Base-by-base conservation (phyloP, 495 filamentous ascomycete species). In the Tuber umbilicatum region DNA sequence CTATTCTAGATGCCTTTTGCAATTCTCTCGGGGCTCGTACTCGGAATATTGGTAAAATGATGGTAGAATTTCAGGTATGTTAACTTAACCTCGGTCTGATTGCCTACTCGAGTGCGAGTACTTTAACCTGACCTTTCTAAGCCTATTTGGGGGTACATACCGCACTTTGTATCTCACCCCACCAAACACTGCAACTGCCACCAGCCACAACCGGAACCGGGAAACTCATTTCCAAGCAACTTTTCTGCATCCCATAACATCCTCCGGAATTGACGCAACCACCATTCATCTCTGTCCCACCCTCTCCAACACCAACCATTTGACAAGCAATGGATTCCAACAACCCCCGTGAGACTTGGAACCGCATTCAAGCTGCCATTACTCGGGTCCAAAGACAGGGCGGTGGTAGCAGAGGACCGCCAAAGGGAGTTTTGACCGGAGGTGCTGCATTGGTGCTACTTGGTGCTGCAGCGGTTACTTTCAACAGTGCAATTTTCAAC, bases 401-500 rank as follows among this genome's bases (percentile, higher is more conserved):
- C 42, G 80, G 82, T 41, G 80, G 83, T 64, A 81, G 83, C 68
- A 82, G 84, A 68, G 83, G 85, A 70, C 74, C 83, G 83, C 77
- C 81, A 83, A 76, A 82, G 73, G 81, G 81, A 72, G 40, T 78
- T 67, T 86, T 89, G 74, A 87, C 88, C 70, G 86, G 86, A 75
- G 86, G 86, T 74, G 86, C 84, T 67, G 86, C 89, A 70, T 74
- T 92, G 41, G 10, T 90, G 17, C 73, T 91, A 38, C 82, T 97
- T 35, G 91, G 88, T 77, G 88, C 91, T 78, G 92, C 89, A 64
- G 84, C 84, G 70, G 84, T 89, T 74, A 84, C 90, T 23, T 83
- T 90, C 75, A 94, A 93, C 80, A 94, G 94, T 86, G 88, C 94
- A 43, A 90, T 99, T 5, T 99, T 98, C 89, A 99, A 99, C 89